Percentiles rank a stretch among this genome's conserved stretches.
phyloP scores from a whole-genome alignment of 2,329 filamentous ascomycete species.

The Colletotrichum coccodes region DNA sequence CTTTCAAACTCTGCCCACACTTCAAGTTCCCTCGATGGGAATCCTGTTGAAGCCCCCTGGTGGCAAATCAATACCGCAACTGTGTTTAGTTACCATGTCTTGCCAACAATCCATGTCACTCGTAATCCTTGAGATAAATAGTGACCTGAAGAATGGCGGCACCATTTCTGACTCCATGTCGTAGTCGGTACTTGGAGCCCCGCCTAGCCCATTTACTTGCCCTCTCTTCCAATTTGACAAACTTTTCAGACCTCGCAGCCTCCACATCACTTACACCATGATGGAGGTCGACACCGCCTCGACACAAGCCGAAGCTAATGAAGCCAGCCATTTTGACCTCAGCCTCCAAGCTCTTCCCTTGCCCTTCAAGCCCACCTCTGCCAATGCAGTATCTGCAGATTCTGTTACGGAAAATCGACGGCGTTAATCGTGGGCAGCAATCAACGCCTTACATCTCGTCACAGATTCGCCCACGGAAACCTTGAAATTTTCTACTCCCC shows the following conservation, averaged over 20 bases:
- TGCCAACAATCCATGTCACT: background rate
- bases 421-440: too few relatives aligned
- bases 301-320: constrained; percentile 45
- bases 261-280: background rate
- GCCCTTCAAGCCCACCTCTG: constrained; percentile 56
- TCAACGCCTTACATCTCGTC: too few relatives aligned
- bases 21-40: background rate
- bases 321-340: constrained; percentile 53
- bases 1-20: background rate
- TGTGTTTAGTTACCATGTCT: background rate
- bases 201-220: too few relatives aligned
- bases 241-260: too few relatives aligned
- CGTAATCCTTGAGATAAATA: background rate
- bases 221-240: background rate
- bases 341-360: constrained; percentile 49
- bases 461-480: constrained; percentile 52
- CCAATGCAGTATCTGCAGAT: constrained; percentile 57
- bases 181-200: background rate
- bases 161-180: background rate
- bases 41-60: background rate
- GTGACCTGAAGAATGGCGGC: background rate
- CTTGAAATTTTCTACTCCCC: constrained; percentile 53
- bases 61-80: background rate
- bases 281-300: background rate
- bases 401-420: too few relatives aligned